Base-by-base conservation (phyloP, 2,329 filamentous ascomycete genomes). In the Penicillium sp. region DNA sequence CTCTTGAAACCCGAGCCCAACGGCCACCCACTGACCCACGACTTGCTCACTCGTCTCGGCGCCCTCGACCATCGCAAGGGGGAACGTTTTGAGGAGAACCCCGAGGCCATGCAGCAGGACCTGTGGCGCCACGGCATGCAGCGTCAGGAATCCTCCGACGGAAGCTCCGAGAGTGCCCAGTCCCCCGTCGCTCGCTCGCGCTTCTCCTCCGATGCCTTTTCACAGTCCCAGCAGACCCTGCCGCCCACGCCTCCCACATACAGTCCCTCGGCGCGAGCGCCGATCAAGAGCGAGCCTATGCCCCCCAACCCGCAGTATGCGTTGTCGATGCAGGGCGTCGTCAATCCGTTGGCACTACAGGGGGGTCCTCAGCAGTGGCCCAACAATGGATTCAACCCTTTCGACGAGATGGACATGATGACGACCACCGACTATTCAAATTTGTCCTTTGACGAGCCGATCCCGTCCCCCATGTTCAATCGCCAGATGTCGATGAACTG, bases 11-110 rank as follows among this genome's bases (percentile, higher is more conserved):
- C 76, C 49, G 60, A 68, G 38, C 53, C 66, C 28, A 74, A 73
- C 39, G 77, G 78, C 20, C 72, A 78, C 43, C 80, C 80, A 10
- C 69, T 81, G 20, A 83, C 79, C 0, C 80, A 83, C 62, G 79
- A 83, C 49, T 78, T 83, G 27, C 71, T 83, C 31, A 76, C 78
- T 31, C 69, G 76, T 21, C 67, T 83, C 16, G 76, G 78, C 27
- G 72, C 79, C 2, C 60, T 83, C 25, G 77, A 81, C 35, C 61
- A 72, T 30, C 68, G 67, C 41, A 67, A 68, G 60, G 75, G 78
- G 37, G 69, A 74, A 43, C 67, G 62, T 3, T 83, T 83, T 50
- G 78, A 83, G 54, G 80, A 83, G 41, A 75, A 80, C 57, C 69
- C 73, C 42, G 68, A 69, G 25, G 64, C 69, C 18, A 68, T 82